Conservation (phyloP, 371 early-diverging fungal species). For the Rhizopus delemar region DNA sequence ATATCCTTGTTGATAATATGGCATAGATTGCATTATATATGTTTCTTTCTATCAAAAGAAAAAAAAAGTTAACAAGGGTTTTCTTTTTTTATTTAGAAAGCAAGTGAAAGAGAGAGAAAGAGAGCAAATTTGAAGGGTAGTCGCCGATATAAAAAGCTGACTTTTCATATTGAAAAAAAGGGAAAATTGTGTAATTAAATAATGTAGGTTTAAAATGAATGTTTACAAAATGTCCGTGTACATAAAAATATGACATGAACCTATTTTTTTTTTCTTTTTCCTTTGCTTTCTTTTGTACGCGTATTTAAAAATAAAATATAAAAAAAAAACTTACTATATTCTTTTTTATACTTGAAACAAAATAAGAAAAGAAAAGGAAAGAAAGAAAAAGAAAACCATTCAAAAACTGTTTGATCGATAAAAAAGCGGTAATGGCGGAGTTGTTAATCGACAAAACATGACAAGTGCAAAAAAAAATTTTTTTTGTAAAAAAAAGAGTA, state of each 20-base stretch:
- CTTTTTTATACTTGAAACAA: neutral
- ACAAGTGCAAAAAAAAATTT: slow-evolving; percentile 5
- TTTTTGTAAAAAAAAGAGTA: no score
- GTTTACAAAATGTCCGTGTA: no score
- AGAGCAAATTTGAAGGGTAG: slow-evolving; percentile 3
- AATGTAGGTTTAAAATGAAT: no score
- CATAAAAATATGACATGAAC: neutral
- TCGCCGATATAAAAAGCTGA: neutral
- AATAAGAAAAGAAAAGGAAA: slow-evolving; percentile 10
- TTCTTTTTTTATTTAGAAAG: neutral
- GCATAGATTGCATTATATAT: slow-evolving; percentile 35
- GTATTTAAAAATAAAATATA: neutral
- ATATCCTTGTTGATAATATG: slow-evolving; percentile 40
- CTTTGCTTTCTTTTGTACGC: slow-evolving; percentile 9
- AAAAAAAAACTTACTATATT: neutral
- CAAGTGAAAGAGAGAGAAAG: no score
- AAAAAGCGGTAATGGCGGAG: slow-evolving; percentile 15
- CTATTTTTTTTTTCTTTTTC: slow-evolving; percentile 10
- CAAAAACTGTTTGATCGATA: neutral
- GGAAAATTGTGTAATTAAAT: neutral
- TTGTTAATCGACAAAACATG: slow-evolving; percentile 8
- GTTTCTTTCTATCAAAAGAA: no score
- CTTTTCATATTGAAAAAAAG: neutral
- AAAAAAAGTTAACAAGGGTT: slow-evolving; percentile 1
- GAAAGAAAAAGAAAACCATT: slow-evolving; percentile 7